Base-by-base conservation (phyloP, 768 basidiomycete species). In the Suillus variegatus region DNA sequence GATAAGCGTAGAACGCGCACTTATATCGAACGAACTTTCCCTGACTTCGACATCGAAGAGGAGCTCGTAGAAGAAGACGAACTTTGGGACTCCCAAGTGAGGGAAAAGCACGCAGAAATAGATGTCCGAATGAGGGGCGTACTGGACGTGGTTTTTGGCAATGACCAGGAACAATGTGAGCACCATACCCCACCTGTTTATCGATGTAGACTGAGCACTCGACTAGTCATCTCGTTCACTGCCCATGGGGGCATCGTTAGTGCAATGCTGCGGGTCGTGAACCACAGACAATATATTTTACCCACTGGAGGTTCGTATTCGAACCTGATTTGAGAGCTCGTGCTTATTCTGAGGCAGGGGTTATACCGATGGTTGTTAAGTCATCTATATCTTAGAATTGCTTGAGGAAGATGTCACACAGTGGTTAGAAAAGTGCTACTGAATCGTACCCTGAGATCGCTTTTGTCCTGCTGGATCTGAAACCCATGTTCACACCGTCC, bases 191-290 rank as follows among this genome's bases (percentile, higher is more conserved):
- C 20, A 20, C 43, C 64, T 40, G 9, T 58, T 58, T 25, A 18
- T 54, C 32, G 7, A n/a, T 49, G 36, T 61, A 43, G 20, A 32
- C 25, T 44, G 28, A 32, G 40, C 25, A 5, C 57, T 12, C 47
- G 13, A 9, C 32, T 49, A 92, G 91, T 85, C 67, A 82, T 91
- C 20, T 87, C 88, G 5, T 82, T 91, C 65, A 89, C 89, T 1
- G 84, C 86, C 1, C 91, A 93, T 70, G 81, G 85, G 20, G 88
- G 85, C 0, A 83, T 88, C 66, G 88, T 89, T 51, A 81, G 82
- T 52, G 85, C 82, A 1, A 84, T 90, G 60, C 68, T 90, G 68
- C 76, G 72, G 4, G 81, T 81, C 0, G 74, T 86, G 36, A 84
- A 79, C 5, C 81, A 87, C n/a, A 71, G 72, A 2, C 65, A 61